Base-by-base conservation (phyloP, 345 rosid genomes). In the Hirschfeldia incana region DNA sequence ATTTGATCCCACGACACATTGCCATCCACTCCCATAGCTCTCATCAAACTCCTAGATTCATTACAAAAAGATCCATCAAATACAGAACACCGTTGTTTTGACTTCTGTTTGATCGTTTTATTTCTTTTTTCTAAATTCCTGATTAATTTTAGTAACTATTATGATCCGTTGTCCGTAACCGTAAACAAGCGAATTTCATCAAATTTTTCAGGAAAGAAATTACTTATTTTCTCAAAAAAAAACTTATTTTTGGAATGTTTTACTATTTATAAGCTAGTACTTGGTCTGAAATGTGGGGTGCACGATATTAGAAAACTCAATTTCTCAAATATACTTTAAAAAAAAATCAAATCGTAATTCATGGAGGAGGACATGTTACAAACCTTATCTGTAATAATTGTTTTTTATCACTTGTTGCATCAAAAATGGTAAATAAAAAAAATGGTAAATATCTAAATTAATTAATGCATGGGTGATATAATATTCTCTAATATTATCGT, bases 1-100 rank as follows among this genome's bases (percentile, higher is more conserved):
- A 59, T 85, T 86, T 58, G 92, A 88, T 59, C 95, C 95, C 81
- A 86, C 92, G 76, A 90, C 94, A 84, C 91, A 90, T 81, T 89
- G 92, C 92, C 92, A 89, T 80, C 92, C 92, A 62, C 85, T 82
- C 0, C 89, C 92, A 75, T 86, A 85, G 67, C 61, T 82, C 79
- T 33, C 53, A 76, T 90, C 92, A 89, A 89, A 90, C 80, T 87
- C 91, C 92, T 89, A 83, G 60, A 42, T 59, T 59, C 29, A 26
- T 4, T 2, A 49, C 0, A 7, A 49, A 8, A 37, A 37, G 21
- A 21, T 21, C 21, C 21, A 21, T 21, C 21, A 21, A n/a, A n/a
- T n/a, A n/a, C n/a, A n/a, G n/a, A n/a, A n/a, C n/a, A n/a, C n/a
- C n/a, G n/a, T n/a, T n/a, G n/a, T n/a, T n/a, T n/a, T n/a, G n/a